A percentile compares a stretch with the other conserved stretches of the same genome.
Evolutionary conservation across 2,329 filamentous ascomycete genomes (phyloP).

Genomic region (Bipolaris victoriae): DNA sequence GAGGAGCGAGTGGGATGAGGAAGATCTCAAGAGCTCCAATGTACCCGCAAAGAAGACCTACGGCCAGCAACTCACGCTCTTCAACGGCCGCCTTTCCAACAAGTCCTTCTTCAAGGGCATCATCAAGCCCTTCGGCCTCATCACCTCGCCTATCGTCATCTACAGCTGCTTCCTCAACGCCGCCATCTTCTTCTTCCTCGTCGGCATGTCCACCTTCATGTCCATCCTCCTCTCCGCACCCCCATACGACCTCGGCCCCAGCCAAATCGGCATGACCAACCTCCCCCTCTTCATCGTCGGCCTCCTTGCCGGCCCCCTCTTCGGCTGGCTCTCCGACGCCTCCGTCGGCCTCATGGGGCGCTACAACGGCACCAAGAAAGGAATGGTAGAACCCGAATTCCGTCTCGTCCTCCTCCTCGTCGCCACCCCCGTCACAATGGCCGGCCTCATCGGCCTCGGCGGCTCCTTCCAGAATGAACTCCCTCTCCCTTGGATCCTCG

Average conservation of each 20-base stretch:
- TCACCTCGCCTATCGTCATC: constrained; percentile 17
- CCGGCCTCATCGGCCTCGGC: constrained; percentile 16
- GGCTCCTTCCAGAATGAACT: constrained; percentile 11
- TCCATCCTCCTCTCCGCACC: constrained; percentile 19
- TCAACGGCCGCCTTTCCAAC: constrained; percentile 12
- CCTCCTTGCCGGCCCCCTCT: constrained; percentile 14
- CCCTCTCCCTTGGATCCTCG: constrained; percentile 14
- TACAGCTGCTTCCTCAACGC: constrained; percentile 23
- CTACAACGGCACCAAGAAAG: constrained; percentile 18
- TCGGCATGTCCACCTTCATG: constrained; percentile 17
- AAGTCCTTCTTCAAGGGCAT: constrained; percentile 20
- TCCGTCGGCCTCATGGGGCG: constrained; percentile 16
- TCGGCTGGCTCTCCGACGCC: constrained; percentile 21
- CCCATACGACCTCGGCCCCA: constrained; percentile 18
- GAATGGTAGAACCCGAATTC: constrained; percentile 22
- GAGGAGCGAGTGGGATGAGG: constrained; percentile 12
- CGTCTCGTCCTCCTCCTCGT: constrained; percentile 19
- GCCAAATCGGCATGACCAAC: constrained; percentile 22
- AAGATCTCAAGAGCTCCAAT: constrained; percentile 10
- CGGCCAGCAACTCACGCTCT: constrained; percentile 10
- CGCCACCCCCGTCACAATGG: constrained; percentile 15
- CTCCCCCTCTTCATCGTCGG: constrained; percentile 17
- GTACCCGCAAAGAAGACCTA: constrained; percentile 9
- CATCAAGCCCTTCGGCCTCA: constrained; percentile 18
- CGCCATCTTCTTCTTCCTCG: constrained; percentile 17